Conservation (phyloP, 1,284 basidiomycete species). For the Neonothopanus nambi region DNA sequence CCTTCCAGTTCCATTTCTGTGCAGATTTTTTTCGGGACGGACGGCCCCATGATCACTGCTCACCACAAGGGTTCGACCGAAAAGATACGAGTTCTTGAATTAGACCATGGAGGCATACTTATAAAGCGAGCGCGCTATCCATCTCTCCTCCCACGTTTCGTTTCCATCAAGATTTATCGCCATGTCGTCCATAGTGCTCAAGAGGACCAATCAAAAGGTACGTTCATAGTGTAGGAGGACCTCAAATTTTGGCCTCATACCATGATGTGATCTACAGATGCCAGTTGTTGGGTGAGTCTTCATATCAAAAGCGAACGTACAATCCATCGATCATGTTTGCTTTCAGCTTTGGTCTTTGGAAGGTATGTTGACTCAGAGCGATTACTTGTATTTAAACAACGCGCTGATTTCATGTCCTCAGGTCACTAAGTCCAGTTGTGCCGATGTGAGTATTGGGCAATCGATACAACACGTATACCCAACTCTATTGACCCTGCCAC, state of each 20-base stretch:
- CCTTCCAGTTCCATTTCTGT: no score
- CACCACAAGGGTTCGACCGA: no score
- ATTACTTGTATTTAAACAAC: neutral
- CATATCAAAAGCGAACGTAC: neutral
- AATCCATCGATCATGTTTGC: constrained; percentile 6
- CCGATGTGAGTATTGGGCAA: constrained; percentile 47
- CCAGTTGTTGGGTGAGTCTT: constrained; percentile 56
- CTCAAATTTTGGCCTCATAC: constrained; percentile 6
- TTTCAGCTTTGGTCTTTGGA: constrained; percentile 69
- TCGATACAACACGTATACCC: neutral
- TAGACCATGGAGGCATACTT: no score
- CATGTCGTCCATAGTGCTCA: constrained; percentile 56
- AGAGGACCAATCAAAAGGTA: constrained; percentile 63
- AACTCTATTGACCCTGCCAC: neutral
- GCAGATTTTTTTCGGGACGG: no score
- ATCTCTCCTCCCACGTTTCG: no score
- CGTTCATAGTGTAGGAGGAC: neutral
- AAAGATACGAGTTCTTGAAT: no score
- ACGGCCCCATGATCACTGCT: no score
- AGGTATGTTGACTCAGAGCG: constrained; percentile 36
- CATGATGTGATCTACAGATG: constrained; percentile 42
- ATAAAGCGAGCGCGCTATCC: no score
- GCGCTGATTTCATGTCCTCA: constrained; percentile 27
- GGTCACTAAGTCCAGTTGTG: constrained; percentile 58
- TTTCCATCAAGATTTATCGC: neutral